phyloP scores from a whole-genome alignment of 2,329 filamentous ascomycete species.

The Emericellopsis atlantica region DNA sequence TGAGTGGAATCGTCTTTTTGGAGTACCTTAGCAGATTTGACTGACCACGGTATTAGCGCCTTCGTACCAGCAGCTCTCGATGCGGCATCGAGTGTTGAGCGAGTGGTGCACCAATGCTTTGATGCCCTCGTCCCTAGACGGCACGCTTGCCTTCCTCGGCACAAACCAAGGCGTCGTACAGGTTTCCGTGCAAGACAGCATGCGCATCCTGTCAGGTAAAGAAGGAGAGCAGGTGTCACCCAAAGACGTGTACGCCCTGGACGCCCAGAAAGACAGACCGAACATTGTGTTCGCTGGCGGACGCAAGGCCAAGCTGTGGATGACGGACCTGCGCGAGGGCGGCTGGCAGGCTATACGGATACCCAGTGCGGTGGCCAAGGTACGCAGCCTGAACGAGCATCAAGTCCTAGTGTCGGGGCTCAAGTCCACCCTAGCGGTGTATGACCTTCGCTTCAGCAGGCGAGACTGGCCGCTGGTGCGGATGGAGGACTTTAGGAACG shows the following conservation, averaged over 20 bases:
- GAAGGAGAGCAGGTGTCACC: neutral
- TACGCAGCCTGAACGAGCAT: slow-evolving; percentile 33
- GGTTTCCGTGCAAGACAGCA: neutral
- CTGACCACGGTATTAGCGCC: too few species aligned
- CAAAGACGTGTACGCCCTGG: neutral
- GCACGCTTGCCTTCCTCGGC: neutral
- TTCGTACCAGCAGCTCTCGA: too few species aligned
- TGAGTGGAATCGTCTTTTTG: too few species aligned
- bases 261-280: neutral
- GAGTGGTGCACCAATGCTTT: too few species aligned
- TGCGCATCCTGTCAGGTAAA: neutral
- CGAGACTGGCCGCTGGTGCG: slow-evolving; percentile 23
- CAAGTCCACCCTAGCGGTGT: slow-evolving; percentile 35
- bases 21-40: too few species aligned
- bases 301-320: neutral
- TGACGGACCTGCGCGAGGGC: neutral
- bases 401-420: slow-evolving; percentile 42
- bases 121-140: neutral
- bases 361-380: slow-evolving; percentile 30
- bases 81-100: too few species aligned
- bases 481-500: slow-evolving; percentile 39
- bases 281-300: neutral
- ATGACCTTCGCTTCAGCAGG: slow-evolving; percentile 37
- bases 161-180: neutral
- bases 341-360: slow-evolving; percentile 11